Conservation (phyloP, 495 filamentous ascomycete genomes). For the Delitschia confertaspora region DNA sequence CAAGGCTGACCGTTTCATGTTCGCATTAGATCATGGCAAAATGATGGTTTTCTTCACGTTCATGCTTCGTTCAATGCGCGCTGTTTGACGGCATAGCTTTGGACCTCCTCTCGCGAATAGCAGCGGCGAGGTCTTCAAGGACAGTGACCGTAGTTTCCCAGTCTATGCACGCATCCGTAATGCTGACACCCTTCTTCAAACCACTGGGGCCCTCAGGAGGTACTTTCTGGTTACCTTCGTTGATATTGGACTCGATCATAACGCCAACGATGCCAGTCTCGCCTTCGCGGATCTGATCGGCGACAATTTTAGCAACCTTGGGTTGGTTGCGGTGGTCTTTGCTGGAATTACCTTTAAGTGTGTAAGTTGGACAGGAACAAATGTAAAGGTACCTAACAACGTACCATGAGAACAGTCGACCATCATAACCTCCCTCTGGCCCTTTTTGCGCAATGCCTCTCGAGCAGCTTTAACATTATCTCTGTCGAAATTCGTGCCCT, state of each 20-base stretch:
- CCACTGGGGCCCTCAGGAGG: constrained; percentile 68
- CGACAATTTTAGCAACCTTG: constrained; percentile 72
- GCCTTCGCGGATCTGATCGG: constrained; percentile 76
- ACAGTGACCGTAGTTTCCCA: constrained; percentile 83
- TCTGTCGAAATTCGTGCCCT: constrained; percentile 90
- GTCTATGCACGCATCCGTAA: constrained; percentile 95
- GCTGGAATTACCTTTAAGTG: constrained; percentile 55
- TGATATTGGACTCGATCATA: constrained; percentile 98
- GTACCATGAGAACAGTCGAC: constrained; percentile 92
- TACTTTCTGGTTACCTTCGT: constrained; percentile 92
- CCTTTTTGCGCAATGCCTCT: constrained; percentile 74
- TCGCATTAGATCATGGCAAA: too few relatives aligned
- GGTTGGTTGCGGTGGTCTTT: constrained; percentile 85
- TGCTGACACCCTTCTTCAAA: constrained; percentile 86
- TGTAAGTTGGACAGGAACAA: constrained; percentile 1
- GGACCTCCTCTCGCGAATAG: constrained; percentile 64
- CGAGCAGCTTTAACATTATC: constrained; percentile 70
- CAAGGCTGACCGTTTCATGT: too few relatives aligned
- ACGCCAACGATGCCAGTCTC: constrained; percentile 86
- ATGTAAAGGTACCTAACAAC: constrained; percentile 12
- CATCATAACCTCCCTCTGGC: constrained; percentile 85
- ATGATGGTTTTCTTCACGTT: too few relatives aligned
- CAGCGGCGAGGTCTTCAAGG: constrained; percentile 76
- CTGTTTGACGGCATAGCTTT: constrained; percentile 29
- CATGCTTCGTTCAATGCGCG: constrained; percentile 4